Conservation (phyloP, 2,329 filamentous ascomycete species). For the Davidsoniella eucalypti region DNA sequence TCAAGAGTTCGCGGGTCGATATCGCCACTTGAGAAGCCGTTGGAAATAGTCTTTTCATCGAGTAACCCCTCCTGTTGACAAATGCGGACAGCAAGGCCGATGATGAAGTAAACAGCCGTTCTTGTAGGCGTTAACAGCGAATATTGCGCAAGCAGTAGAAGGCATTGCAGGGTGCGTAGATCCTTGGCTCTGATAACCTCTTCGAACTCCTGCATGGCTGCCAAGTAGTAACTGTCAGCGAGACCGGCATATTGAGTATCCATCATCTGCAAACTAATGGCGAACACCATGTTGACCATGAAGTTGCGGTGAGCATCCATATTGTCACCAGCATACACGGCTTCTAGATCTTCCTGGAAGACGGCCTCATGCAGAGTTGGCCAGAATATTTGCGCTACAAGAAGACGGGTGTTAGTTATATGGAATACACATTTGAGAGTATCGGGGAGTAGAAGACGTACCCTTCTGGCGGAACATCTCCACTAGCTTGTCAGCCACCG, state of each 20-base stretch:
- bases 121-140: conserved; percentile 82
- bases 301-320: conserved; percentile 75
- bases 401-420: not conserved
- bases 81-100: conserved; percentile 73
- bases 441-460: conserved; percentile 20
- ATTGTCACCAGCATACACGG: conserved; percentile 56
- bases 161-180: conserved; percentile 75
- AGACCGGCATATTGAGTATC: conserved; percentile 80
- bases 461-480: conserved; percentile 77
- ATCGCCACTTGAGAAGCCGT: conserved; percentile 39
- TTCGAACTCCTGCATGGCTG: conserved; percentile 72
- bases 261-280: conserved; percentile 86
- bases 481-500: conserved; percentile 61
- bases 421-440: not conserved
- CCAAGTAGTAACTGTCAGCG: conserved; percentile 87
- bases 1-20: conserved; percentile 65
- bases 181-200: conserved; percentile 76
- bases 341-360: conserved; percentile 59
- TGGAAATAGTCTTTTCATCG: conserved; percentile 73
- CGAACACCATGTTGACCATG: conserved; percentile 76
- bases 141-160: conserved; percentile 76
- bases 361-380: conserved; percentile 73
- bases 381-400: conserved; percentile 69
- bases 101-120: conserved; percentile 83
- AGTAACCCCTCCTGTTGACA: conserved; percentile 77